Evolutionary conservation across 345 rosid species (phyloP), one percentile per base, ranked within the genome.

Genomic region (Moringa oleifera): DNA sequence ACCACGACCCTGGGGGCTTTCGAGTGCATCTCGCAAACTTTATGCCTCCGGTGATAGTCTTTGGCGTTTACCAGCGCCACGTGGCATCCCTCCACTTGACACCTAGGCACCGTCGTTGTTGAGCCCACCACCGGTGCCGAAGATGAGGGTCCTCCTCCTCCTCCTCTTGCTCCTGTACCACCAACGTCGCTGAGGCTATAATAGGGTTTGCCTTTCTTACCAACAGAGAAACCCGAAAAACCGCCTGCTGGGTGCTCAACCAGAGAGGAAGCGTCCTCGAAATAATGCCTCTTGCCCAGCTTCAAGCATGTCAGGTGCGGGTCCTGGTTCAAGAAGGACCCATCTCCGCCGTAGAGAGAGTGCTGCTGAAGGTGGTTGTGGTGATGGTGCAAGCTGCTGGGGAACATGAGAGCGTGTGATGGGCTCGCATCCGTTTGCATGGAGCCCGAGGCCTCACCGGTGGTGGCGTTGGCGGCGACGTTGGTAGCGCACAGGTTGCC

Each of bases 81-180:
- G 10, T 81, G 67, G 74, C 97, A 90, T 2, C 89, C 97, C 62
- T 87, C 90, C 41, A 88, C 84, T 45, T 85, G 97, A 77, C 97
- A 90, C 68, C 83, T 77, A 0, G 88, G 81, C 25, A 78, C 82
- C 24, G 59, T 17, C 41, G 57, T 59, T 47, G 71, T 6, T 8
- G 73, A 18, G 53, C 46, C 71, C 51, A 18, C 25, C 59, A 37
- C 57, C 12, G 62, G 57, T 23, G 71, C 23, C 21, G 71, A 25
- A 18, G 69, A 51, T 0, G 71, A 65, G 17, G 70, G 60, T 21
- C 66, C 68, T 23, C 51, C 47, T 4, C 53, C 70, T 18, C 12
- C 61, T 22, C 57, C n/a, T n/a, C n/a, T n/a, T n/a, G 8, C 58
- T 28, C 33, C 33, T 8, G 33, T 8, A 2, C 33, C 33, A 28